Evolutionary conservation across 768 basidiomycete genomes (phyloP), one percentile per base, ranked within the genome.

Genomic region (Serendipita sp.): DNA sequence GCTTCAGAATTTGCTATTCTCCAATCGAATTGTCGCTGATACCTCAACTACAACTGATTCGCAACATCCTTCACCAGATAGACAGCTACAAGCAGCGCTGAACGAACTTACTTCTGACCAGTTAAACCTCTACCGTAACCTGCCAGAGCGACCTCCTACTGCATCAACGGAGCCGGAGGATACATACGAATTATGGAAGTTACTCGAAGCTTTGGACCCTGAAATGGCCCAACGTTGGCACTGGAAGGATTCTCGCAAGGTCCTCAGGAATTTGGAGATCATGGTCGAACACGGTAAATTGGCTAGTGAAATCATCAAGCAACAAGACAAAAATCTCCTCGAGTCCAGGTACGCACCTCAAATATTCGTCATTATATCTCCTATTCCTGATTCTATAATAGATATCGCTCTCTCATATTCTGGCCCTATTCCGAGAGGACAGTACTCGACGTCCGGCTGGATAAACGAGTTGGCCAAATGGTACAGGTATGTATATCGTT

Each of bases 1-100:
- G 86, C 88, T 95, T 26, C 95, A 99, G 68, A 90, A 99, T 70
- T 82, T 96, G 42, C 75, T 98, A 13, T 97, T 98, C 69, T 89
- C 93, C 0, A 82, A 85, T 68, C 81, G 87, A 24, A 75, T 93
- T 38, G 74, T 72, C 4, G 70, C 67, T 24, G 45, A 20, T 3
- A 58, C 2, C 3, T 43, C 14, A 16, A 2, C n/a, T 22, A 50
- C 13, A 31, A 16, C 66, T 30, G 17, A 44, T 53, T 1, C 53
- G 17, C 22, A 28, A 17, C 41, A 14, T n/a, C 63, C 67, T 67
- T 76, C 79, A 16, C 68, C 73, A 62, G 72, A 72, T 53, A 72
- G 71, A 0, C 71, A 72, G 2, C 74, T 86, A 16, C 76, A 81
- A 3, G 71, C 74, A 0, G 72, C 79, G 33, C 70, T 88, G 5